Percentiles rank a stretch among this genome's conserved stretches.
phyloP scores from a whole-genome alignment of 495 filamentous ascomycete genomes.

The Elasticomyces elasticus region DNA sequence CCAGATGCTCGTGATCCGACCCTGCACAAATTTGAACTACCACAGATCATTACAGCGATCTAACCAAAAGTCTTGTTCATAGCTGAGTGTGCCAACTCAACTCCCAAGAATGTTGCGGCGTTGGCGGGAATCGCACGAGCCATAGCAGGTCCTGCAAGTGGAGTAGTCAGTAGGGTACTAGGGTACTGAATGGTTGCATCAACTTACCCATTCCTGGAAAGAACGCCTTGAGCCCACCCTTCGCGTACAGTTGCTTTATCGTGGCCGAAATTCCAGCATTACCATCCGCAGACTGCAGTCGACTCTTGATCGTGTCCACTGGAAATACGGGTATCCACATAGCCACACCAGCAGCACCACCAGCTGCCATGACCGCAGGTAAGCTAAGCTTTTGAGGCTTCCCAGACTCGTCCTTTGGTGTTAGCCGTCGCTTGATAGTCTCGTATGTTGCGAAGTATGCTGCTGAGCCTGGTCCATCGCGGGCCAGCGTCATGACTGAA shows the following conservation, averaged over 20 bases:
- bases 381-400: conserved; percentile 68
- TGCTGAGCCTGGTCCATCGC: conserved; percentile 85
- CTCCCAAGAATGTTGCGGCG: conserved; percentile 55
- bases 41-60: too few species aligned
- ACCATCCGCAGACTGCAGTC: conserved; percentile 85
- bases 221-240: conserved; percentile 82
- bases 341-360: conserved; percentile 82
- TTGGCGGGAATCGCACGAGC: conserved; percentile 92
- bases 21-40: neutral
- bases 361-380: conserved; percentile 72
- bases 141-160: too few species aligned
- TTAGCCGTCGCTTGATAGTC: conserved; percentile 76
- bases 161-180: too few species aligned
- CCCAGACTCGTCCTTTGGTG: conserved; percentile 72
- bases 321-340: conserved; percentile 99
- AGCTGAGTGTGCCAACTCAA: conserved; percentile 34
- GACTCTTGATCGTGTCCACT: conserved; percentile 89
- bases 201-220: conserved; percentile 94
- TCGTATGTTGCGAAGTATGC: conserved; percentile 98
- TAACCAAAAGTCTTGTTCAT: conserved; percentile 32
- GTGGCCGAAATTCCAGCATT: conserved; percentile 74
- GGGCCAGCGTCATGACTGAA: conserved; percentile 77
- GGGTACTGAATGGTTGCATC: too few species aligned
- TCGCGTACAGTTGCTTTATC: conserved; percentile 64
- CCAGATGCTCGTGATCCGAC: neutral